phyloP scores from a whole-genome alignment of 768 basidiomycete genomes.

The Leccinum longicurvipes region DNA sequence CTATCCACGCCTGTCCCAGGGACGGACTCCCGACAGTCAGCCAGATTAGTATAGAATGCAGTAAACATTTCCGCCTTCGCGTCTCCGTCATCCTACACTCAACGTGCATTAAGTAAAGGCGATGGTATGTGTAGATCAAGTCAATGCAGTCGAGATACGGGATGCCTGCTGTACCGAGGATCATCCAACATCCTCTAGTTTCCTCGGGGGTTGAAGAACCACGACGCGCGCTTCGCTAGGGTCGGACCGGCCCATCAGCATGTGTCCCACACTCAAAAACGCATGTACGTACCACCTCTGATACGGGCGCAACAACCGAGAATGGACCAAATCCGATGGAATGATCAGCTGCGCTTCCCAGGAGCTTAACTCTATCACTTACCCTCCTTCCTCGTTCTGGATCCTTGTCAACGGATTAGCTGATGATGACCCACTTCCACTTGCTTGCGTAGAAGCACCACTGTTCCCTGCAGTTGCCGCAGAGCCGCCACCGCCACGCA shows the following conservation, averaged over 20 bases:
- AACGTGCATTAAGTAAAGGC: constrained; percentile 21
- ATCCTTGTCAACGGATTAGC: constrained; percentile 66
- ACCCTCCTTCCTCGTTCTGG: constrained; percentile 80
- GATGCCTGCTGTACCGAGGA: constrained; percentile 11
- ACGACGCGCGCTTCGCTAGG: constrained; percentile 85
- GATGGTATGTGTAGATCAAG: constrained; percentile 30
- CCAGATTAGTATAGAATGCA: constrained; percentile 31
- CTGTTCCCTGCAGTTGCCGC: constrained; percentile 37
- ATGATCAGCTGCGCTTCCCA: constrained; percentile 14
- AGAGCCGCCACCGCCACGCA: constrained; percentile 86
- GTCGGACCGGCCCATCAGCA: constrained; percentile 26
- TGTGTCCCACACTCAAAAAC: constrained; percentile 13
- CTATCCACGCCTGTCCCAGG: constrained; percentile 23
- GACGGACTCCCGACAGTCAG: constrained; percentile 13
- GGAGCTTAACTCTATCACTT: constrained; percentile 32
- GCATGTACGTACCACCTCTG: constrained; percentile 33
- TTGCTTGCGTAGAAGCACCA: constrained; percentile 39
- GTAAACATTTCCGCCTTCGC: constrained; percentile 8
- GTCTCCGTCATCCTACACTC: constrained; percentile 7
- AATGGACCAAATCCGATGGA: constrained; percentile 14
- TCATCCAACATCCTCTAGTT: constrained; percentile 24
- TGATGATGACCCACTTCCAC: constrained; percentile 43
- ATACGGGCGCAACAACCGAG: constrained; percentile 17
- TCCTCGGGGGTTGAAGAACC: constrained; percentile 88
- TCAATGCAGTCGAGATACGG: constrained; percentile 16